A percentile compares a stretch with the other conserved stretches of the same genome.
Evolutionary conservation across 148 eudicot species (phyloP).

Genomic region (Diospyros kaki): DNA sequence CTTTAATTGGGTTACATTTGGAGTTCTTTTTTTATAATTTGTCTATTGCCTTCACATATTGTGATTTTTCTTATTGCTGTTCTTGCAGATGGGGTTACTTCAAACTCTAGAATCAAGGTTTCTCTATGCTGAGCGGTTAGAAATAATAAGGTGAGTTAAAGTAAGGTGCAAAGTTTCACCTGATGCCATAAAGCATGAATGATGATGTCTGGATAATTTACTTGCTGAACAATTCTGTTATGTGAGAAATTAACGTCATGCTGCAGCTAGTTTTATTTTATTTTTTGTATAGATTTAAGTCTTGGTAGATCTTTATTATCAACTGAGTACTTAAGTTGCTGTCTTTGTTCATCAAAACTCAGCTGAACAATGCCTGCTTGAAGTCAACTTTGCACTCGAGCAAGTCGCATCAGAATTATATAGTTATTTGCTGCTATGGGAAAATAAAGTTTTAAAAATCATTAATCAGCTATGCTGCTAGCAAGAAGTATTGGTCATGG

Average conservation of each 20-base stretch:
- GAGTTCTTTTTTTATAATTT: background rate
- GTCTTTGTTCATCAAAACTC: background rate
- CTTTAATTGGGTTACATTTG: background rate
- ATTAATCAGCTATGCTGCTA: background rate
- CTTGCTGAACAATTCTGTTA: background rate
- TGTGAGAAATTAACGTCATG: background rate
- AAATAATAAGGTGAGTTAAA: slow-evolving; percentile 39
- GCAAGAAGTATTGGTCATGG: background rate
- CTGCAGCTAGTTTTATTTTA: background rate
- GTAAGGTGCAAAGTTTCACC: background rate
- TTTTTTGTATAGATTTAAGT: background rate
- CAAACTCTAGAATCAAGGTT: slow-evolving; percentile 56
- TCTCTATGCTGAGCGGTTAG: slow-evolving; percentile 57
- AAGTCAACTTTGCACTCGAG: background rate
- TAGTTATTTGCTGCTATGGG: background rate
- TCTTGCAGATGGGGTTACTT: slow-evolving; percentile 41
- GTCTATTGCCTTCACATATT: background rate
- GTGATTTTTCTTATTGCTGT: background rate
- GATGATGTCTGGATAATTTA: background rate
- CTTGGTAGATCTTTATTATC: background rate
- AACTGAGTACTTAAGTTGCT: background rate
- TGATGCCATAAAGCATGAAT: background rate
- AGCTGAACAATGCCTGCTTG: background rate
- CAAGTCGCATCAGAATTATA: background rate
- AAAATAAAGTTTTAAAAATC: background rate